A percentile compares a stretch with the other conserved stretches of the same genome.
phyloP scores from a whole-genome alignment of 2,329 filamentous ascomycete genomes.

The Torrubiella hemipterigena region DNA sequence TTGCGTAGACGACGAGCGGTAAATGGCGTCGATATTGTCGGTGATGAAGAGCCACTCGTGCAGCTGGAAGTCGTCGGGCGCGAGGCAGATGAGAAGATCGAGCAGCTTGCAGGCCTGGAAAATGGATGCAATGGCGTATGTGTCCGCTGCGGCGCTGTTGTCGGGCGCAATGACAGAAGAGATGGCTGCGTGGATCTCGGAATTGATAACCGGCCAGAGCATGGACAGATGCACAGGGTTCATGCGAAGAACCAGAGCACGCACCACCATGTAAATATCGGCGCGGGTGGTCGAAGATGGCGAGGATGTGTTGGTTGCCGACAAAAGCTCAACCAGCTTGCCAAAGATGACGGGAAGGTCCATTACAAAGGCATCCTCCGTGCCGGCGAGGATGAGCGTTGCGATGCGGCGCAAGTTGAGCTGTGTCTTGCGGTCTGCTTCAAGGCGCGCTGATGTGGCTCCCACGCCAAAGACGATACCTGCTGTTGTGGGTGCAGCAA shows the following conservation, averaged over 20 bases:
- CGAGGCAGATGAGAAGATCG: constrained; percentile 73
- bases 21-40: constrained; percentile 92
- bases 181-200: constrained; percentile 71
- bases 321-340: constrained; percentile 76
- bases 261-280: constrained; percentile 80
- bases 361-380: constrained; percentile 66
- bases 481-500: constrained; percentile 78
- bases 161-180: constrained; percentile 60
- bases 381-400: constrained; percentile 64
- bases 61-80: constrained; percentile 94
- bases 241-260: constrained; percentile 68
- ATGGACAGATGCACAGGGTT: constrained; percentile 69
- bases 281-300: constrained; percentile 82
- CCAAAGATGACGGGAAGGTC: constrained; percentile 65
- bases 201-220: constrained; percentile 83
- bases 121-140: constrained; percentile 64
- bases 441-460: constrained; percentile 82
- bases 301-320: constrained; percentile 75
- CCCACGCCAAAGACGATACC: constrained; percentile 99
- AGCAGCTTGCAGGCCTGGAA: constrained; percentile 91
- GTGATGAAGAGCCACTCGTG: constrained; percentile 97
- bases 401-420: constrained; percentile 77
- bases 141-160: constrained; percentile 51
- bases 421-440: constrained; percentile 88
- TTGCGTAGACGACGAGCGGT: constrained; percentile 58